A percentile compares a stretch with the other conserved stretches of the same genome.
phyloP scores from a whole-genome alignment of 768 basidiomycete genomes.

The Hemileccinum impolitum region DNA sequence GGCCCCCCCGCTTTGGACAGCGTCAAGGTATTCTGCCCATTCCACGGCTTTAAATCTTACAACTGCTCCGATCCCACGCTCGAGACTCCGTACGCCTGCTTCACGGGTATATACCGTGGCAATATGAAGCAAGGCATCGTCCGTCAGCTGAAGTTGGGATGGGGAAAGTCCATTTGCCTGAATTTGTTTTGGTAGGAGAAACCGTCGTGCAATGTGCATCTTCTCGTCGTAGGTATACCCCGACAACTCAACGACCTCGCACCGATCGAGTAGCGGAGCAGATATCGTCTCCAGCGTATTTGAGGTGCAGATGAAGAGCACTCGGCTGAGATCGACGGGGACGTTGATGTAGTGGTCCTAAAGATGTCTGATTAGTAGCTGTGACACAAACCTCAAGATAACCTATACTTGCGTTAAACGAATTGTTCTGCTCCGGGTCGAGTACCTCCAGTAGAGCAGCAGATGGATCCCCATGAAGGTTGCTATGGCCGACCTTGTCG shows the following conservation, averaged over 20 bases:
- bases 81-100: conserved; percentile 88
- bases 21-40: conserved; percentile 64
- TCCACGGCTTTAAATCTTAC: conserved; percentile 91
- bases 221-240: conserved; percentile 92
- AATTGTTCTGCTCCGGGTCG: conserved; percentile 90
- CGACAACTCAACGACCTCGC: conserved; percentile 81
- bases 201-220: conserved; percentile 80
- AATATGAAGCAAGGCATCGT: conserved; percentile 67
- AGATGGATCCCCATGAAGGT: conserved; percentile 88
- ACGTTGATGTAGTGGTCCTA: conserved; percentile 92
- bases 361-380: conserved; percentile 1
- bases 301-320: conserved; percentile 91
- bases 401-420: conserved; percentile 57
- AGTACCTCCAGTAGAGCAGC: conserved; percentile 90
- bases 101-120: conserved; percentile 84
- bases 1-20: conserved; percentile 14
- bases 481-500: conserved; percentile 85
- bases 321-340: conserved; percentile 82
- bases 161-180: conserved; percentile 68
- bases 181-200: conserved; percentile 88
- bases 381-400: background rate
- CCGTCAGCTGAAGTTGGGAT: conserved; percentile 59
- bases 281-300: conserved; percentile 89
- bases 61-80: conserved; percentile 84
- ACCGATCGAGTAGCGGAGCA: conserved; percentile 82